Base-by-base conservation (phyloP, 1,284 basidiomycete genomes). In the Athelia psychrophila region DNA sequence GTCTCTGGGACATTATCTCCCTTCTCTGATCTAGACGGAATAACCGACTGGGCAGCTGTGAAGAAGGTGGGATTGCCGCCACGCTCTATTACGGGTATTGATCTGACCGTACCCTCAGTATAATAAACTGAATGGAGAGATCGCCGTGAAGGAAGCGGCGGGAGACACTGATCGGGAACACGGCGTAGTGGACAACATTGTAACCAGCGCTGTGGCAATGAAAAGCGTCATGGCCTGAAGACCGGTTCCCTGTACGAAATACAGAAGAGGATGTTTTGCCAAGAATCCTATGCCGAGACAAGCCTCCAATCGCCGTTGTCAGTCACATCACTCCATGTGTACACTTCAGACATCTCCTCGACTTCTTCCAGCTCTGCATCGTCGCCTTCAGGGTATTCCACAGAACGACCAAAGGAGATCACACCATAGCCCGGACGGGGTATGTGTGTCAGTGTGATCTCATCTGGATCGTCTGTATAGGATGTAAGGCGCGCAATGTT, bases 201-300 rank as follows among this genome's bases (percentile, higher is more conserved):
- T 90, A 10, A 72, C 81, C 23, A 91, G 87, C 58, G 75, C 83
- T 16, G 88, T 93, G 13, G 91, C 91, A 44, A 88, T 89, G 80
- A 94, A 94, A 68, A 83, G 76, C 48, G 89, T 92, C 48, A 72
- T 78, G 68, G 63, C 70, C 27, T 82, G 58, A 72, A 42, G 38
- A 42, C 38, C 6, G 8, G 8, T 9, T 42, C n/a, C 20, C n/a
- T n/a, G n/a, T n/a, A n/a, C n/a, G n/a, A n/a, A n/a, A n/a, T n/a
- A n/a, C n/a, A n/a, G n/a, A n/a, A n/a, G n/a, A n/a, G n/a, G n/a
- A n/a, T n/a, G n/a, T n/a, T n/a, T n/a, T n/a, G n/a, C n/a, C n/a
- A n/a, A n/a, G n/a, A 22, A 8, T 42, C 8, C 38, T 22, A n/a
- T 42, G 6, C n/a, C n/a, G 38, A 22, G 38, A 22, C 38, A 8